Evolutionary conservation across 1,284 basidiomycete species (phyloP).

Genomic region (Ganoderma lingzhi): DNA sequence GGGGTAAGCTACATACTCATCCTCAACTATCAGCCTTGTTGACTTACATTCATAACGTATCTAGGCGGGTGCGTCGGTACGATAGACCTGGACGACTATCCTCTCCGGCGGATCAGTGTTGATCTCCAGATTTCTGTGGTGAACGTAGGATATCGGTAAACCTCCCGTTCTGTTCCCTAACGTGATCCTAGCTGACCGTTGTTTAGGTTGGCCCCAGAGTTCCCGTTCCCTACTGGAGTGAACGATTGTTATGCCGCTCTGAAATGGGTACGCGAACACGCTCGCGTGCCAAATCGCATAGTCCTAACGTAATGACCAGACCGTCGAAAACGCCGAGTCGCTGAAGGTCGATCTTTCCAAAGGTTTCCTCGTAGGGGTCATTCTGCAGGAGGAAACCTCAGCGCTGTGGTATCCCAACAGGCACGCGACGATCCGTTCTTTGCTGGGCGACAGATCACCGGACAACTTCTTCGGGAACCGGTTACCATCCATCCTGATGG

Average conservation of each 20-base stretch:
- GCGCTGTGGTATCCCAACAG: constrained; percentile 28
- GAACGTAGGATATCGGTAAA: constrained; percentile 14
- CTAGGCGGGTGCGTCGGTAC: background rate
- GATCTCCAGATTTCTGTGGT: constrained; percentile 12
- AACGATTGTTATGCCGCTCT: constrained; percentile 1
- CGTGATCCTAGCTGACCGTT: background rate
- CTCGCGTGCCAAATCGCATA: background rate
- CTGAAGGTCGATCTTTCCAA: background rate
- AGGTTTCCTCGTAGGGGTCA: constrained; percentile 38
- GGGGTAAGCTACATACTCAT: background rate
- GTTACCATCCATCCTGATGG: constrained; percentile 23
- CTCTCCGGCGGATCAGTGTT: constrained; percentile 12
- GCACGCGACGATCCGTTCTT: constrained; percentile 36
- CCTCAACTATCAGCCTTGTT: background rate
- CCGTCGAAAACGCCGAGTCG: background rate
- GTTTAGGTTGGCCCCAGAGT: constrained; percentile 1
- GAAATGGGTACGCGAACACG: background rate
- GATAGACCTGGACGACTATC: constrained; percentile 13
- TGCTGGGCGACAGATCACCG: constrained; percentile 21
- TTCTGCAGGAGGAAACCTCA: constrained; percentile 37
- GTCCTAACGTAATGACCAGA: background rate
- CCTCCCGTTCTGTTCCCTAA: background rate
- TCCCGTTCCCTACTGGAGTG: constrained; percentile 11
- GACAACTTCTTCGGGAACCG: constrained; percentile 26
- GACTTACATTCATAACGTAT: background rate